Evolutionary conservation across 768 basidiomycete genomes (phyloP).

Genomic region (Suillus subalutaceus): DNA sequence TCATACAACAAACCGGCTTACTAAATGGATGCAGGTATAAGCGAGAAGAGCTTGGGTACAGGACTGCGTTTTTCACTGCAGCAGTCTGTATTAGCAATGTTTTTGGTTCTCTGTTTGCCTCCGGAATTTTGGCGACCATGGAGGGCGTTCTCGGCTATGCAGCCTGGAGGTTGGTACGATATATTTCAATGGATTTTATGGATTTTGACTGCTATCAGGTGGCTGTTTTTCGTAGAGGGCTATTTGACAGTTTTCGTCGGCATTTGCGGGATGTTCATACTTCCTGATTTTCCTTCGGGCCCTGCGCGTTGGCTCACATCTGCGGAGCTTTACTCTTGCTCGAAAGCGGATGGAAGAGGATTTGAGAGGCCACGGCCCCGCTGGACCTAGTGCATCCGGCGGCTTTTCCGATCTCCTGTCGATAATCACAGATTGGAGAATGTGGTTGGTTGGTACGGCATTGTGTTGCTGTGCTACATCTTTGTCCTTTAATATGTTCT

Average conservation of each 20-base stretch:
- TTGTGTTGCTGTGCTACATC: conserved; percentile 48
- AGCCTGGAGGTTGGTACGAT: conserved; percentile 61
- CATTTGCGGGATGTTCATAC: conserved; percentile 56
- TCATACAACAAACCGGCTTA: neutral
- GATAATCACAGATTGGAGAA: conserved; percentile 72
- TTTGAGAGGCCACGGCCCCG: conserved; percentile 49
- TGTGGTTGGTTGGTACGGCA: conserved; percentile 73
- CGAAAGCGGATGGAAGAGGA: conserved; percentile 63
- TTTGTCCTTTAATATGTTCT: conserved; percentile 73
- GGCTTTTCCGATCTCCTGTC: conserved; percentile 48
- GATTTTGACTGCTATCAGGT: conserved; percentile 39
- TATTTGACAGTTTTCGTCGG: conserved; percentile 53
- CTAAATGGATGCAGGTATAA: conserved; percentile 52
- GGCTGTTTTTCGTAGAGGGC: conserved; percentile 71
- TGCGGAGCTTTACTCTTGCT: conserved; percentile 54
- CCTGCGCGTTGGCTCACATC: conserved; percentile 59
- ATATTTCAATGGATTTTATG: no score
- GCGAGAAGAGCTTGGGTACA: conserved; percentile 62
- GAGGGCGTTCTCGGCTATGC: conserved; percentile 63
- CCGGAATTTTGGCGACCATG: conserved; percentile 69
- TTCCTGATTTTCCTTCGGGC: conserved; percentile 70
- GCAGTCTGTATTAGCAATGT: conserved; percentile 76
- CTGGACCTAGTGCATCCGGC: conserved; percentile 39
- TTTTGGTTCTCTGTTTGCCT: conserved; percentile 75
- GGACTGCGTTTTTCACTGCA: conserved; percentile 64